Base-by-base conservation (phyloP, 805 yeast species). In the Metschnikowia lochheadii region DNA sequence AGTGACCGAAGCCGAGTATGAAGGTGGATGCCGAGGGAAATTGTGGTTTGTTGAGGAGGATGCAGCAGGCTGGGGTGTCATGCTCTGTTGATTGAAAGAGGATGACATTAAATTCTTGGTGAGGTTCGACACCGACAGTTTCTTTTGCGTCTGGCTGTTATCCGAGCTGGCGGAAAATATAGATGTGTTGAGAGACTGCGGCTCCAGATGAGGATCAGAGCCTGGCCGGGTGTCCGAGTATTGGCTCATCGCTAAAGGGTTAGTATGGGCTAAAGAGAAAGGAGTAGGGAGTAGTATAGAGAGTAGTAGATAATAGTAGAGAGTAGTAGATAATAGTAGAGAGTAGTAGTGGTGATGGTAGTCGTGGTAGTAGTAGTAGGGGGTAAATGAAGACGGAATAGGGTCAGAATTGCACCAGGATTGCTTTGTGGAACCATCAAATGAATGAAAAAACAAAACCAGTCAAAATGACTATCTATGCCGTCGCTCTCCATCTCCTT, bases 91-190 rank as follows among this genome's bases (percentile, higher is more conserved):
- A n/a, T 35, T 20, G 13, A 8, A 44, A 17, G 56, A 36, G 13
- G 66, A 59, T 14, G 65, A 58, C 56, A 67, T 54, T 51, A 69
- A 58, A 49, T 63, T 69, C 48, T 62, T 68, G 45, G 74, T 69
- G 49, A 69, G 57, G 56, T 69, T 69, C 21, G 73, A 69, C 35
- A 66, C 60, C 26, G 60, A 40, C 52, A 48, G 52, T n/a, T 50
- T 55, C 21, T 55, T 46, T 15, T 44, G 37, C 48, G 21, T 46
- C 52, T 35, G 38, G 53, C 18, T 50, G 34, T 15, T 29, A 23
- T 38, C 36, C 13, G 44, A 36, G 23, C 21, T 15, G 23, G 41
- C 49, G 32, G 41, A 34, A n/a, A 35, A 44, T 33, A 47, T 17
- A 8, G 46, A 43, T 29, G 40, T 32, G 21, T 50, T 29, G 40